Conservation (phyloP, 2,329 filamentous ascomycete genomes). For the Phaeosphaeriaceae sp. region DNA sequence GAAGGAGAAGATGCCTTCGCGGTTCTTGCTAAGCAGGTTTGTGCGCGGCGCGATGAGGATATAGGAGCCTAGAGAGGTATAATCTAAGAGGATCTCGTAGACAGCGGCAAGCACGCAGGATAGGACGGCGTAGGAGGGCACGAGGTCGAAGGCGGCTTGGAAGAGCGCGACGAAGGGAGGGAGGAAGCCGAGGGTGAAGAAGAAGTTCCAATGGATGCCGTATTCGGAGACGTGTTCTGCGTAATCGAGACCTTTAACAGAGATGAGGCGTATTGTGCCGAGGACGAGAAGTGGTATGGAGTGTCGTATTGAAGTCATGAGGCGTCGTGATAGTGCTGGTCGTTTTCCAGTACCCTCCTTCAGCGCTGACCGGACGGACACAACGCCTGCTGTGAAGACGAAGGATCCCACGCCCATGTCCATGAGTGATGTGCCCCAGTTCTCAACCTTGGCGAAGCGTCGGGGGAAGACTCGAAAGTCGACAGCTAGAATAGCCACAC, state of each 20-base stretch:
- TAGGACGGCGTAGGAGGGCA: conserved; percentile 80
- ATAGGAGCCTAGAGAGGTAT: conserved; percentile 78
- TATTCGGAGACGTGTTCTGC: conserved; percentile 98
- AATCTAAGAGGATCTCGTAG: conserved; percentile 79
- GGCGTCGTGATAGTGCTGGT: conserved; percentile 62
- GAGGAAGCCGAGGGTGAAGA: conserved; percentile 90
- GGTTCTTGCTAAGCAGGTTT: conserved; percentile 84
- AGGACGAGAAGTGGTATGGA: conserved; percentile 82
- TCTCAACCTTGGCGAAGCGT: conserved; percentile 96
- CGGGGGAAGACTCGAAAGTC: conserved; percentile 94
- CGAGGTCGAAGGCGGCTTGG: conserved; percentile 71
- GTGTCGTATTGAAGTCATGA: conserved; percentile 75
- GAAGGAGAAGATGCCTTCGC: conserved; percentile 96
- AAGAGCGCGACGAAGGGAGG: conserved; percentile 88
- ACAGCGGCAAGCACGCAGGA: conserved; percentile 70
- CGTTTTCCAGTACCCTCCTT: conserved; percentile 66
- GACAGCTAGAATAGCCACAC: conserved; percentile 91
- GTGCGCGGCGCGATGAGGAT: conserved; percentile 82
- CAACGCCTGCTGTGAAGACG: conserved; percentile 90
- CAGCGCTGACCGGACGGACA: conserved; percentile 83
- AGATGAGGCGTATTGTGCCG: conserved; percentile 81
- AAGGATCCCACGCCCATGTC: conserved; percentile 97
- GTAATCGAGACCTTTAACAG: conserved; percentile 93
- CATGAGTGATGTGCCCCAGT: conserved; percentile 99
- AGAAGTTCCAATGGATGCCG: conserved; percentile 99